Conservation (phyloP, 2,329 filamentous ascomycete species). For the Microdochium trichocladiopsis region DNA sequence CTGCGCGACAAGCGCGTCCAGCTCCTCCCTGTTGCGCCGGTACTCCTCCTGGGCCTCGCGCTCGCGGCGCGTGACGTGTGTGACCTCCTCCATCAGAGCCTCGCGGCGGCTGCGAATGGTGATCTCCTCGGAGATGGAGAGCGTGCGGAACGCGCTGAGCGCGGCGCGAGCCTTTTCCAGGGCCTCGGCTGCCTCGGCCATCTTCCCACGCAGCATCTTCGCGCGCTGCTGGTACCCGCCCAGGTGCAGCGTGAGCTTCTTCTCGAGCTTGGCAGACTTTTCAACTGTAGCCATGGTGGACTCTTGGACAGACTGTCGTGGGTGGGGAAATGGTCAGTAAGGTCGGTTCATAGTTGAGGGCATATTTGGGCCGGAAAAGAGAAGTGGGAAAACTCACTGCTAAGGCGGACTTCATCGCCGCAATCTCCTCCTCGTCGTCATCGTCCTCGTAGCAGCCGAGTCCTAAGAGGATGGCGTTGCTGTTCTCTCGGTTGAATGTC, state of each 20-base stretch:
- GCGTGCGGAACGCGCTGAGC: conserved; percentile 65
- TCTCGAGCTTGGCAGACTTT: conserved; percentile 80
- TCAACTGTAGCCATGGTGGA: conserved; percentile 68
- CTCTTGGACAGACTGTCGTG: conserved; percentile 58
- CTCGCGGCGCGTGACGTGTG: conserved; percentile 72
- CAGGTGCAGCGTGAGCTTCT: conserved; percentile 81
- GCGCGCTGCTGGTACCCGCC: conserved; percentile 87
- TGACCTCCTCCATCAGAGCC: conserved; percentile 73
- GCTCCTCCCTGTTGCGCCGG: conserved; percentile 67
- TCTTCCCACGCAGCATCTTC: conserved; percentile 73
- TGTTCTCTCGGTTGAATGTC: conserved; percentile 45
- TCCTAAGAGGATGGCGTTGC: conserved; percentile 61
- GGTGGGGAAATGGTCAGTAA: conserved; percentile 5
- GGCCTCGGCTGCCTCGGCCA: conserved; percentile 65
- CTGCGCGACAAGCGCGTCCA: conserved; percentile 49
- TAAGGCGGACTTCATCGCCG: conserved; percentile 63
- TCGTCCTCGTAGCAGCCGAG: conserved; percentile 75
- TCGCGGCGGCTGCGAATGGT: conserved; percentile 68
- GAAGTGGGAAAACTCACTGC: conserved; percentile 54
- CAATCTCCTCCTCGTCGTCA: conserved; percentile 60
- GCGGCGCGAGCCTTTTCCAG: conserved; percentile 67
- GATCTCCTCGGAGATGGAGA: conserved; percentile 74
- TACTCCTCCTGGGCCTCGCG: conserved; percentile 88
- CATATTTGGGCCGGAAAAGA: too few relatives aligned
- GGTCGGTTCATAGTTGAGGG: too few relatives aligned